Evolutionary conservation across 768 basidiomycete genomes (phyloP), one percentile per base, ranked within the genome.

Genomic region (Panaeolus papilionaceus): DNA sequence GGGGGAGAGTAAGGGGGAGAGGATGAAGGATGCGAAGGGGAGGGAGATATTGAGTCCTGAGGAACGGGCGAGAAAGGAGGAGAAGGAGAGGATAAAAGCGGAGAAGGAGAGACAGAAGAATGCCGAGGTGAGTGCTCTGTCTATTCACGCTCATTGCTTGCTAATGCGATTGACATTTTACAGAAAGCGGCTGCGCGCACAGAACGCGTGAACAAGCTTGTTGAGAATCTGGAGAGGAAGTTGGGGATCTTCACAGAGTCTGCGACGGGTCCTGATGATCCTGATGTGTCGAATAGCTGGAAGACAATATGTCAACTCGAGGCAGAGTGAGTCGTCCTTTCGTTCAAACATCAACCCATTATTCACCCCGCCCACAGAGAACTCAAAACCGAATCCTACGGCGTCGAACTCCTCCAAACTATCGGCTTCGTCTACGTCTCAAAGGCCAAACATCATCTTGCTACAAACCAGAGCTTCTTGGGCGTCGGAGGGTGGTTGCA

Each of bases 401-500:
- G 95, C 65, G 87, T 90, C 7, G 95, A 96, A 62, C 84, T 97
- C 3, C 80, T 97, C 33, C 90, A 96, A 61, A 87, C 93, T 0
- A 88, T 96, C 70, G 95, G 95, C 1, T 94, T 94, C 69, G 92
- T 94, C 5, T 97, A 97, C 75, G 78, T 80, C 20, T 85, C 91
- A 33, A 96, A 95, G 76, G 88, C 91, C 6, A 95, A 93, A 74
- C 93, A 95, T 42, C 89, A 89, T 73, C 84, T 93, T 0, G 95
- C 94, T 0, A 89, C 92, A 18, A 84, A 85, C 68, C 84, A 85
- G 82, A 87, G 79, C 70, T 88, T 83, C 83, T 89, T 95, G 62
- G 95, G 95, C 33, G 90, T 97, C 16, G 95, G 95, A 12, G 95
- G 95, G 7, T 97, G 95, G 95, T 76, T 96, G 67, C 95, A 96